These are phyloP conservation scores for Comarum palustre DNA, from an alignment of 306 rosid species.

Conservation along the genomic window DNA sequence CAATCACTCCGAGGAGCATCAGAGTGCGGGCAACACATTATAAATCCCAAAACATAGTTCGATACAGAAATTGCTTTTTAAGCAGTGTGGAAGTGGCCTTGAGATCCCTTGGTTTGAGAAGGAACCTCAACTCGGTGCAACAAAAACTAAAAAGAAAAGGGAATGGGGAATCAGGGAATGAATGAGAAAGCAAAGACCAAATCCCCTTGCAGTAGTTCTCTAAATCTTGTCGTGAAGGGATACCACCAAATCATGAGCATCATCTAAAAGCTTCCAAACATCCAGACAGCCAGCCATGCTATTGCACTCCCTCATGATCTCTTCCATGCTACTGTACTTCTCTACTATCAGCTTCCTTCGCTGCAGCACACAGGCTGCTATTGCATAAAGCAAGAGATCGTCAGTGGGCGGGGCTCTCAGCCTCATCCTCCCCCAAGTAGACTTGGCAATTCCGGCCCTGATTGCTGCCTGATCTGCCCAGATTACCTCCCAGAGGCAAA, in stretches of 20 bases:
- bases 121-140: conserved; percentile 12
- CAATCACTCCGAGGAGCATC: conserved; percentile 2
- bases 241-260: conserved; percentile 31
- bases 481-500: conserved; percentile 33
- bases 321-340: conserved; percentile 33
- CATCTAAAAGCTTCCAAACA: conserved; percentile 32
- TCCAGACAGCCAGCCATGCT: conserved; percentile 30
- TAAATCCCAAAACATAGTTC: conserved; percentile 17
- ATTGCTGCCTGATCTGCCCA: conserved; percentile 33
- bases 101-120: conserved; percentile 9
- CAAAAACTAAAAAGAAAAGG: neutral
- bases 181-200: neutral
- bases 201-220: neutral
- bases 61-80: conserved; percentile 18
- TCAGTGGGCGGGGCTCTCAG: conserved; percentile 28
- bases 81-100: conserved; percentile 7
- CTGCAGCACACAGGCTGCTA: conserved; percentile 28
- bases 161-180: neutral
- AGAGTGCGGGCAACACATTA: conserved; percentile 15
- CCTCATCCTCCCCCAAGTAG: conserved; percentile 27
- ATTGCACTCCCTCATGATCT: conserved; percentile 34
- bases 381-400: conserved; percentile 25
- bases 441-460: conserved; percentile 22
- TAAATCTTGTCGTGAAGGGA: conserved; percentile 25
- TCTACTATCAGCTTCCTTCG: conserved; percentile 27